A percentile compares a stretch with the other conserved stretches of the same genome.
Conservation (phyloP, 1,284 basidiomycete genomes). For the Baeospora myosura region DNA sequence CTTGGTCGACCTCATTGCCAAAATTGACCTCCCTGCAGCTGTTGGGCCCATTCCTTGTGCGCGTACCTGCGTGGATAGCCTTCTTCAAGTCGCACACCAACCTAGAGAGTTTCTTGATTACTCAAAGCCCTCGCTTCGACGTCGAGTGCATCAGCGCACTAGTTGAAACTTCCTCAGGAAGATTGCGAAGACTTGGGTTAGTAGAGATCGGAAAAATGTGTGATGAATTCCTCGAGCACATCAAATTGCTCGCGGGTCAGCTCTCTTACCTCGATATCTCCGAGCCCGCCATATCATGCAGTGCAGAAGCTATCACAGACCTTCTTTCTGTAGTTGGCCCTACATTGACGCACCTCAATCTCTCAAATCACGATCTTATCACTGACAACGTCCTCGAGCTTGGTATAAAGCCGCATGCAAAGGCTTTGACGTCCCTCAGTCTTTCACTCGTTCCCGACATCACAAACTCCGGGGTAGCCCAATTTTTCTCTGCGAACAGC, state of each 20-base stretch:
- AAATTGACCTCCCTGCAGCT: conserved; percentile 72
- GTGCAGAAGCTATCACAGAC: conserved; percentile 50
- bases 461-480: conserved; percentile 60
- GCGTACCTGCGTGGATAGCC: conserved; percentile 64
- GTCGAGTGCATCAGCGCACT: conserved; percentile 61
- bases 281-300: conserved; percentile 42
- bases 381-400: conserved; percentile 59
- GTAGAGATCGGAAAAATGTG: conserved; percentile 73
- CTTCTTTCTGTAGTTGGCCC: conserved; percentile 49
- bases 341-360: conserved; percentile 44
- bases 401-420: conserved; percentile 54
- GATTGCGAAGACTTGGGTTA: conserved; percentile 66
- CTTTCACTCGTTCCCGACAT: conserved; percentile 58
- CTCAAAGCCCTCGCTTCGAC: conserved; percentile 86
- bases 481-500: conserved; percentile 54
- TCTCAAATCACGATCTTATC: conserved; percentile 58
- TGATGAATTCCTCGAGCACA: conserved; percentile 52
- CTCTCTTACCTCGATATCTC: conserved; percentile 58
- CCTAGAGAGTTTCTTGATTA: conserved; percentile 73
- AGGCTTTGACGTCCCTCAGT: conserved; percentile 46
- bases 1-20: conserved; percentile 62
- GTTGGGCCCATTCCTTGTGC: conserved; percentile 85
- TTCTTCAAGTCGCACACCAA: conserved; percentile 64
- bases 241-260: conserved; percentile 39
- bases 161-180: conserved; percentile 49